These are phyloP conservation scores for Epichloe sibirici DNA, from an alignment of 2,329 filamentous ascomycete species.

Conservation along the genomic window DNA sequence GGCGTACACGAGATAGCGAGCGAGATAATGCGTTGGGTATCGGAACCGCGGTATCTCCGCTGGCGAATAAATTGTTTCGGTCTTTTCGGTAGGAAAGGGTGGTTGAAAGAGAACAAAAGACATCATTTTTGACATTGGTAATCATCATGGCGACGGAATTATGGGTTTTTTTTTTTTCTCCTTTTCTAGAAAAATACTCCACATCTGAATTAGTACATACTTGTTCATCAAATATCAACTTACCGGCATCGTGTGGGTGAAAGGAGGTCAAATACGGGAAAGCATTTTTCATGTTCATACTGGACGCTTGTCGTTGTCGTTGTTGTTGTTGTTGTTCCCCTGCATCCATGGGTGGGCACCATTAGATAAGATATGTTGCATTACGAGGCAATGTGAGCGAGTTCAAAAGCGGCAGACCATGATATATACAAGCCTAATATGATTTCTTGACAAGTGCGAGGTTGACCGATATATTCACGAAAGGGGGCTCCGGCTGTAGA, in stretches of 20 bases:
- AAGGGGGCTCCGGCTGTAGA: no score
- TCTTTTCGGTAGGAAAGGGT: conserved; percentile 25
- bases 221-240: no score
- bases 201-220: no score
- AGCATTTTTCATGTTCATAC: not conserved
- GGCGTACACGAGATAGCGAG: conserved; percentile 30
- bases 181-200: no score
- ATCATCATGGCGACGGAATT: not conserved
- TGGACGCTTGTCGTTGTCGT: not conserved
- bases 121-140: not conserved
- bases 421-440: not conserved
- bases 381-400: not conserved
- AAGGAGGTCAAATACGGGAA: not conserved
- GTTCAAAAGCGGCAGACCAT: not conserved
- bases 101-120: not conserved
- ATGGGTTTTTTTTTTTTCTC: not conserved
- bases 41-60: conserved; percentile 22
- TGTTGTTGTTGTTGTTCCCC: not conserved
- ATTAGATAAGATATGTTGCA: not conserved
- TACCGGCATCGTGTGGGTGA: not conserved
- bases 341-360: not conserved
- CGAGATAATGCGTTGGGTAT: conserved; percentile 25
- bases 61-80: conserved; percentile 31
- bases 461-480: no score
- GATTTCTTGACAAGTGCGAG: not conserved